A percentile compares a stretch with the other conserved stretches of the same genome.
These are phyloP conservation scores for Geranium incanum DNA, from an alignment of 441 rosid genomes.

Conservation along the genomic window DNA sequence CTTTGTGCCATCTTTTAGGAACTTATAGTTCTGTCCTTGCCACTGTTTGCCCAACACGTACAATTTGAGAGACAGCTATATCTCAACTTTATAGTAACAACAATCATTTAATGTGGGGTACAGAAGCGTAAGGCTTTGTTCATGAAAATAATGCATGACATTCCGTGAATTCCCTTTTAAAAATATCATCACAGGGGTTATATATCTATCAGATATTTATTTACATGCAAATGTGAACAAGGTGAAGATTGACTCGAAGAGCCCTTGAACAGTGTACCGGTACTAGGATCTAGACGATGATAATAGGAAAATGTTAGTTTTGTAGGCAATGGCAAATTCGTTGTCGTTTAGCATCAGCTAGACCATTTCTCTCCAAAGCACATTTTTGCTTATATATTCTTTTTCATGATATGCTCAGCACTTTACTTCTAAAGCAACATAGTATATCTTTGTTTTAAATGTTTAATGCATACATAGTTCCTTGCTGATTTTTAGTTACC, in stretches of 20 bases:
- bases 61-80: neutral
- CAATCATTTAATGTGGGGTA: neutral
- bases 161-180: neutral
- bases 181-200: neutral
- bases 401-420: neutral
- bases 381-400: neutral
- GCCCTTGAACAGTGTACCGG: neutral
- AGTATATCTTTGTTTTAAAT: neutral
- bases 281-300: neutral
- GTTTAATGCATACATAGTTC: neutral
- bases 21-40: too few relatives aligned
- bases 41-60: too few relatives aligned
- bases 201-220: neutral
- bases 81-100: neutral
- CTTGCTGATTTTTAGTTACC: neutral
- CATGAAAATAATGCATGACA: slow-evolving; percentile 1
- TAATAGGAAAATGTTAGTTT: neutral
- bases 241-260: neutral
- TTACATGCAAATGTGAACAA: neutral
- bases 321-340: neutral
- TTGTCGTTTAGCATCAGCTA: neutral
- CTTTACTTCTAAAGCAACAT: neutral
- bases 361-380: neutral
- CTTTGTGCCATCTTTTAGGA: neutral
- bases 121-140: neutral